Evolutionary conservation across 208 protist genomes (phyloP), one percentile per base, ranked within the genome.

Genomic region (Trypanosoma lewisi): DNA sequence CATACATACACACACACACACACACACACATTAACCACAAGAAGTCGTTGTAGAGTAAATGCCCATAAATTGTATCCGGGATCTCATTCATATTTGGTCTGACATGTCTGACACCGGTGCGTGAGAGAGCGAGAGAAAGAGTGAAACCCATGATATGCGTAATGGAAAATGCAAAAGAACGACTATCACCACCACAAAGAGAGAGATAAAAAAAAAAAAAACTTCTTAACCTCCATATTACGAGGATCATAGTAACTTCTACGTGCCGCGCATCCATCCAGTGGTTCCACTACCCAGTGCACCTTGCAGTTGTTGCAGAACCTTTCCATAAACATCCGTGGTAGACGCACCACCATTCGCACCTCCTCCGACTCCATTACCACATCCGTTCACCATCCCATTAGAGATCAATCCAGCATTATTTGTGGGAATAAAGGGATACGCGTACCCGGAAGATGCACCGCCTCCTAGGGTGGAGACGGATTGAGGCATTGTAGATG

Each of bases 91-190:
- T n/a, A n/a, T n/a, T n/a, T n/a, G n/a, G n/a, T n/a, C n/a, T n/a
- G n/a, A n/a, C n/a, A n/a, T n/a, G n/a, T n/a, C n/a, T n/a, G n/a
- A n/a, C n/a, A n/a, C n/a, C n/a, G n/a, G n/a, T n/a, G n/a, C n/a
- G n/a, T n/a, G n/a, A n/a, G n/a, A n/a, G n/a, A n/a, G n/a, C n/a
- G n/a, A n/a, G n/a, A n/a, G n/a, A n/a, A n/a, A n/a, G n/a, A n/a
- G n/a, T n/a, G n/a, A n/a, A n/a, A n/a, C n/a, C n/a, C n/a, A n/a
- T n/a, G n/a, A n/a, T n/a, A n/a, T n/a, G n/a, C n/a, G n/a, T n/a
- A n/a, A n/a, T n/a, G n/a, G n/a, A n/a, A 39, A 50, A 58, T 59
- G 70, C n/a, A 9, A 39, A 60, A 60, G 16, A 25, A 69, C 16
- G 44, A 34, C n/a, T n/a, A n/a, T n/a, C n/a, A n/a, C n/a, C n/a